phyloP scores from a whole-genome alignment of 305 asterid species.

The Stenogyne calaminthoides region DNA sequence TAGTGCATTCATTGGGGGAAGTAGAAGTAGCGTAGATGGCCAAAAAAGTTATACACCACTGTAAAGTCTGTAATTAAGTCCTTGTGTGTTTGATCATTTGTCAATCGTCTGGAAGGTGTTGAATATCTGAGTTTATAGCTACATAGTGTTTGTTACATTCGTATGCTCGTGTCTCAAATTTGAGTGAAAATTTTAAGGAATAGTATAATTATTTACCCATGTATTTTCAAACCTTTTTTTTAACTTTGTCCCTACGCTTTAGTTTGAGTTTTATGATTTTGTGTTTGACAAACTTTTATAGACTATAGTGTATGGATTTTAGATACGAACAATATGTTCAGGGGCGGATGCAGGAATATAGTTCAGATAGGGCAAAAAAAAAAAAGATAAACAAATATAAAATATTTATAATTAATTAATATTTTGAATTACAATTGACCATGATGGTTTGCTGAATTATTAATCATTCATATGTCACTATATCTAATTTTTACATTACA shows the following conservation, averaged over 20 bases:
- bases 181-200: neutral
- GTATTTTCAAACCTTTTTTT: neutral
- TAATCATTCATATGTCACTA: too few species aligned
- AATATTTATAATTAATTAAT: too few species aligned
- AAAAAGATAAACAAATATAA: too few species aligned
- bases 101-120: neutral
- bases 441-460: too few species aligned
- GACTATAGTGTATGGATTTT: too few species aligned
- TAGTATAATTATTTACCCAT: neutral
- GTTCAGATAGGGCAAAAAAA: too few species aligned
- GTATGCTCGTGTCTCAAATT: neutral
- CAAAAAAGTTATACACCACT: neutral
- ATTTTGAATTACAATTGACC: too few species aligned
- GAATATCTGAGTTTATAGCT: neutral
- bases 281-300: too few species aligned
- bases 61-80: conserved; percentile 20
- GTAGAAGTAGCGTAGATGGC: neutral
- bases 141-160: neutral
- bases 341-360: too few species aligned
- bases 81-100: neutral
- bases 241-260: neutral
- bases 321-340: too few species aligned
- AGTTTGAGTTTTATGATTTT: too few species aligned
- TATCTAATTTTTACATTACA: too few species aligned
- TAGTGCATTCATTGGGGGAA: neutral